Evolutionary conservation across 192 early-diverging fungal genomes (phyloP).

Genomic region (Obelidium mucronatum): DNA sequence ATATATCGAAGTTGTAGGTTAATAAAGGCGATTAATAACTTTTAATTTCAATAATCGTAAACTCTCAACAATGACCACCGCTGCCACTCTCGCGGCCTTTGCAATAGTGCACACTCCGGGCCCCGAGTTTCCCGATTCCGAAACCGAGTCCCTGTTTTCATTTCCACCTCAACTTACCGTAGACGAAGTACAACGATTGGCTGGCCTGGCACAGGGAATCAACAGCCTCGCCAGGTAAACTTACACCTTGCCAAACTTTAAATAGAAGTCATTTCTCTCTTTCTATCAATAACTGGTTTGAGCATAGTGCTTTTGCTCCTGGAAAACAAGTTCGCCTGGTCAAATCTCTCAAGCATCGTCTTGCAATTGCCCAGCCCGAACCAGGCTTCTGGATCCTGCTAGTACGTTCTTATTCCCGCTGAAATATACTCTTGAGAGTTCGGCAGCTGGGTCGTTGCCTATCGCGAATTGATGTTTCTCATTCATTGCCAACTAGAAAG

Average conservation of each 20-base stretch:
- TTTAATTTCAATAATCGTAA: too few relatives aligned
- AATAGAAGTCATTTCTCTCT: neutral
- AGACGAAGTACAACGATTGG: neutral
- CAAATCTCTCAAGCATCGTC: neutral
- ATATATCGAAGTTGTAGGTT: too few relatives aligned
- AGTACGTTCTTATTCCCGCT: neutral
- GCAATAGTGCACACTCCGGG: too few relatives aligned
- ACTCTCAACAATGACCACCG: too few relatives aligned
- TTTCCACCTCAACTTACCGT: neutral
- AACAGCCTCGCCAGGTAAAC: neutral
- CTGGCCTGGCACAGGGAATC: neutral
- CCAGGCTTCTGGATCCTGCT: neutral
- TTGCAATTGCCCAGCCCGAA: neutral
- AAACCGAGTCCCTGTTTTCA: neutral
- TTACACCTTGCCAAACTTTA: neutral
- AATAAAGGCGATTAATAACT: too few relatives aligned
- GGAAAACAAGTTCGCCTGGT: neutral
- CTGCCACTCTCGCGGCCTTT: too few relatives aligned
- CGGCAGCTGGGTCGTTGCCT: neutral
- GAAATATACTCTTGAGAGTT: neutral
- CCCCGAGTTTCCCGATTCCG: too few relatives aligned
- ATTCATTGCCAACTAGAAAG: neutral
- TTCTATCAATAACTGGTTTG: neutral
- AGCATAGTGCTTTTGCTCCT: neutral
- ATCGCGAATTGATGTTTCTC: neutral